A percentile compares a stretch with the other conserved stretches of the same genome.
These are phyloP conservation scores for Lactarius hatsudake DNA, from an alignment of 768 basidiomycete genomes.

Conservation along the genomic window DNA sequence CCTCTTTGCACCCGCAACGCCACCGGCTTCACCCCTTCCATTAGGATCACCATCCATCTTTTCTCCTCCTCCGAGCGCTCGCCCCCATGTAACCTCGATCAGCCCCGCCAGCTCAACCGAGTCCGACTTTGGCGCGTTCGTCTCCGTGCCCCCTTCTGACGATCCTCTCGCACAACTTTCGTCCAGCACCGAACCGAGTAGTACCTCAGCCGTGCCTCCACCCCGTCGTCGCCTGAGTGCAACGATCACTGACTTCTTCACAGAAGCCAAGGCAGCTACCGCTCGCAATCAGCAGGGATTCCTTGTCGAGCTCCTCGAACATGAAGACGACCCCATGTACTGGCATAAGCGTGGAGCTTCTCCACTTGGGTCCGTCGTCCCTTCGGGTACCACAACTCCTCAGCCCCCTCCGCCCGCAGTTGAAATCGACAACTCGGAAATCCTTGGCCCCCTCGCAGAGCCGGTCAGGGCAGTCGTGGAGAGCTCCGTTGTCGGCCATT, in stretches of 20 bases:
- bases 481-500: not conserved
- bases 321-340: constrained; percentile 71
- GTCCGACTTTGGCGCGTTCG: constrained; percentile 61
- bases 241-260: constrained; percentile 41
- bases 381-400: constrained; percentile 20
- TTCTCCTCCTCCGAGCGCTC: constrained; percentile 5
- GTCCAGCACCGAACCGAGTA: not conserved
- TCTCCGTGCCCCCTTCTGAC: constrained; percentile 51
- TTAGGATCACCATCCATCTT: constrained; percentile 14
- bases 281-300: constrained; percentile 52
- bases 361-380: not conserved
- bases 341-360: constrained; percentile 31
- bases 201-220: not conserved
- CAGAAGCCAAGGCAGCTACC: constrained; percentile 53
- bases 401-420: constrained; percentile 20
- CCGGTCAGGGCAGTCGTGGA: not conserved
- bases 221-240: not conserved
- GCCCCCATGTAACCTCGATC: constrained; percentile 18
- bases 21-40: constrained; percentile 33
- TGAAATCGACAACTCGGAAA: not conserved
- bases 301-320: constrained; percentile 60
- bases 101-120: constrained; percentile 18
- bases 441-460: not conserved
- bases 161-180: constrained; percentile 43
- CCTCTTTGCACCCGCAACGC: constrained; percentile 37